A percentile compares a stretch with the other conserved stretches of the same genome.
phyloP scores from a whole-genome alignment of 305 asterid genomes.

The Lippia alba region DNA sequence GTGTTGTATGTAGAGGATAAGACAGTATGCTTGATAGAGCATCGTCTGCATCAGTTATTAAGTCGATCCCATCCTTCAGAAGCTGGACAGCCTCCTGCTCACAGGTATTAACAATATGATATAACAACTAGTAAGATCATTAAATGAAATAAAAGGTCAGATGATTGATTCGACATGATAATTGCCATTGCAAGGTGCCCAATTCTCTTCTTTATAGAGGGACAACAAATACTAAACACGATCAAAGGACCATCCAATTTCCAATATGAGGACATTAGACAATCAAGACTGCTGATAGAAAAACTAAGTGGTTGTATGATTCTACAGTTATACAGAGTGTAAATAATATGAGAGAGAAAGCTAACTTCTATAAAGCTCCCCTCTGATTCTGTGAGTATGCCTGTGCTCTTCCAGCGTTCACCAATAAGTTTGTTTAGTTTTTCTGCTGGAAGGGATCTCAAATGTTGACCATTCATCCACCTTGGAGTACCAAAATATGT shows the following conservation, averaged over 20 bases:
- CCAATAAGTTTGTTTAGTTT: constrained; percentile 65
- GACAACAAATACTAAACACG: constrained; percentile 25
- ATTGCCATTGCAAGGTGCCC: constrained; percentile 13
- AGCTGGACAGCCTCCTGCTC: constrained; percentile 81
- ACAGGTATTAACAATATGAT: constrained; percentile 33
- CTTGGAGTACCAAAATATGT: constrained; percentile 52
- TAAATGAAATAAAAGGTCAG: constrained; percentile 7
- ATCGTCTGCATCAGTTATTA: constrained; percentile 82
- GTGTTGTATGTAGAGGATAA: constrained; percentile 71
- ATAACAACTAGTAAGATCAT: constrained; percentile 19
- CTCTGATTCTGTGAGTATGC: constrained; percentile 59
- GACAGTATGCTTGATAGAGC: constrained; percentile 70
- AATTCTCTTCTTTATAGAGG: constrained; percentile 20
- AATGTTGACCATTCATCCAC: constrained; percentile 98
- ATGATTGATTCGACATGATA: constrained; percentile 5
- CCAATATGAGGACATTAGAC: constrained; percentile 21
- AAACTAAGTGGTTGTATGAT: constrained; percentile 13
- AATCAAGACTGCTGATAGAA: constrained; percentile 19
- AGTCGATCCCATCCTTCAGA: constrained; percentile 83
- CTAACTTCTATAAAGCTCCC: constrained; percentile 77
- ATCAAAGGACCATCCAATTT: constrained; percentile 27
- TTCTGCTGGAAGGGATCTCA: constrained; percentile 76
- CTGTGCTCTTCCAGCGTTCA: constrained; percentile 74
- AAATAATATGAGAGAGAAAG: constrained; percentile 24
- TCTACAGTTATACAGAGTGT: constrained; percentile 11